Conservation (phyloP, 192 early-diverging fungal species). For the Powellomyces hirtus region DNA sequence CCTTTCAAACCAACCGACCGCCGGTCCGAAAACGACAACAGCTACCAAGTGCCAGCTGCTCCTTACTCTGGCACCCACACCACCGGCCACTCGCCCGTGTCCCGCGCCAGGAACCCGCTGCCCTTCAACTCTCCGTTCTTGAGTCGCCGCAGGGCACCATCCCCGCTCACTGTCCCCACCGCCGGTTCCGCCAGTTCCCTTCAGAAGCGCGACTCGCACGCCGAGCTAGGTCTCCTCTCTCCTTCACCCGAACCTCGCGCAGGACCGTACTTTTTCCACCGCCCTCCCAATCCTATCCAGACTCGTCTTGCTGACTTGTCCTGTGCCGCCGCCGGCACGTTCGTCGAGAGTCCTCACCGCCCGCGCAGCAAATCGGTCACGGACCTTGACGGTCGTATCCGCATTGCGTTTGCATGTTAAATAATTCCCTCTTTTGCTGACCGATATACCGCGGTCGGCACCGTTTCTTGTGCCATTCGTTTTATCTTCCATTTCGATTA, state of each 20-base stretch:
- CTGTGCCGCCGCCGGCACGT: neutral
- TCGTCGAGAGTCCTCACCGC: neutral
- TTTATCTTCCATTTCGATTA: too few relatives aligned
- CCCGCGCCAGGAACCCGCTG: constrained; percentile 17
- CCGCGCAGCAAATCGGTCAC: constrained; percentile 25
- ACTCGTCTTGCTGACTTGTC: neutral
- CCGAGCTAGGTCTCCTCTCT: constrained; percentile 16
- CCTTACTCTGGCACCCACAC: neutral
- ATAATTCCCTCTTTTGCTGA: too few relatives aligned
- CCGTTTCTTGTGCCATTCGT: too few relatives aligned
- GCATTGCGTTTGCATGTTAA: constrained; percentile 23
- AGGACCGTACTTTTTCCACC: neutral
- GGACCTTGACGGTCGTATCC: constrained; percentile 19
- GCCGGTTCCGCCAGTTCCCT: neutral
- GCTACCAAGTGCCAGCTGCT: too few relatives aligned
- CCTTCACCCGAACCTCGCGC: constrained; percentile 16
- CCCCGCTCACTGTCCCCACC: neutral
- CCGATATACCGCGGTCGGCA: too few relatives aligned
- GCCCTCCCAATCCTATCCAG: constrained; percentile 8
- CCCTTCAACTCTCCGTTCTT: constrained; percentile 26
- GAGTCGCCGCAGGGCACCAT: neutral
- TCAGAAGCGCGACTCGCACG: neutral
- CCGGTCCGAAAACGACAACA: neutral
- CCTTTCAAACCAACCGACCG: constrained; percentile 13
- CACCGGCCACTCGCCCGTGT: constrained; percentile 8